Percentiles rank a stretch among this genome's conserved stretches.
These are phyloP conservation scores for Dorcoceras hygrometricum DNA, from an alignment of 257 asterid genomes.

Conservation along the genomic window DNA sequence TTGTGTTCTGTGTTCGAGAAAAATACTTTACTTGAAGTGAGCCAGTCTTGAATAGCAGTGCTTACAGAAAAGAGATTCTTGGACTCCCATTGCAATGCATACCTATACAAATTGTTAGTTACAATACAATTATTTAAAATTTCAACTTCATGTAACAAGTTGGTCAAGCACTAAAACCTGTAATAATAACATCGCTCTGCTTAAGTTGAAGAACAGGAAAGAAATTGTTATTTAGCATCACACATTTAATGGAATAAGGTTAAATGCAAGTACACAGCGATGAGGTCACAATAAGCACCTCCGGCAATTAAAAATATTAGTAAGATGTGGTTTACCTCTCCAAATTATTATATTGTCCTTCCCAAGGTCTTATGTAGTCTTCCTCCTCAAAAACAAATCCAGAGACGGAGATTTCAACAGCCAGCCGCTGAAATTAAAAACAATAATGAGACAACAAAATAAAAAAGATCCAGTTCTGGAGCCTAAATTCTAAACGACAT, in stretches of 20 bases:
- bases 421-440: slow-evolving; percentile 65
- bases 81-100: slow-evolving; percentile 92
- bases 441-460: background rate
- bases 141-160: slow-evolving; percentile 18
- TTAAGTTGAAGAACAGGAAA: slow-evolving; percentile 9
- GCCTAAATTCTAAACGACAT: too few species aligned
- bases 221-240: background rate
- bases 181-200: background rate
- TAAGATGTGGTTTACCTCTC: slow-evolving; percentile 58
- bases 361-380: slow-evolving; percentile 89
- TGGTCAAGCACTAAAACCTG: slow-evolving; percentile 12
- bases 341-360: slow-evolving; percentile 57
- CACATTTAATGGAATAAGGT: slow-evolving; percentile 8
- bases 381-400: slow-evolving; percentile 89
- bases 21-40: slow-evolving; percentile 74
- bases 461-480: background rate
- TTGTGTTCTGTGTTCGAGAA: slow-evolving; percentile 20
- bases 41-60: slow-evolving; percentile 97
- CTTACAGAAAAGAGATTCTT: slow-evolving; percentile 77
- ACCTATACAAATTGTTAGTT: slow-evolving; percentile 43
- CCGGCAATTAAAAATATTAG: slow-evolving; percentile 11
- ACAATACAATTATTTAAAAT: slow-evolving; percentile 21
- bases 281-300: slow-evolving; percentile 11
- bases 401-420: slow-evolving; percentile 79
- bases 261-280: slow-evolving; percentile 3